Base-by-base conservation (phyloP, 345 rosid species). In the Murraya paniculata region DNA sequence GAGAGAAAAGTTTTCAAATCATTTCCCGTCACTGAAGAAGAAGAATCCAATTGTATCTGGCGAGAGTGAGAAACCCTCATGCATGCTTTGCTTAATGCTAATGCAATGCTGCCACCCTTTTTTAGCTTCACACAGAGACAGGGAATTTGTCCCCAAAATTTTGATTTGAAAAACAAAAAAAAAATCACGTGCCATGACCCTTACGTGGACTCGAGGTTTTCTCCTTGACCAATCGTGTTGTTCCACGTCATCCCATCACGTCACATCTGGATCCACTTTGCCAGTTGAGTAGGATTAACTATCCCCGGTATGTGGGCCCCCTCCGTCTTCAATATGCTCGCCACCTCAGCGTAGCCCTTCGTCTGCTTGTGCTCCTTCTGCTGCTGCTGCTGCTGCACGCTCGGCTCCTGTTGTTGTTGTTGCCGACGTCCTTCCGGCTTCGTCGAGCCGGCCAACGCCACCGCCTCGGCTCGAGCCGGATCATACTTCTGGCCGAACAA, bases 231-330 rank as follows among this genome's bases (percentile, higher is more conserved):
- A 78, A 36, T 77, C 27, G 18, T 1, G n/a, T 27, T 5, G 25
- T 9, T 57, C 75, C 82, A 78, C 79, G 77, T 74, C 21, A 7
- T 30, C 2, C 25, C 64, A 18, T 45, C 78, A 73, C 73, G 77
- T 87, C 87, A 93, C 93, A 83, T 88, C 71, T 85, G 86, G 71
- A 92, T 88, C 98, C 98, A 92, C 55, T 89, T 81, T 9, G 91
- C 87, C 31, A 92, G 90, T 19, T 92, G 93, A 69, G 83, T 79
- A 36, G 96, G 97, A 80, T 94, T 94, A 38, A 94, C 87, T 27
- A 94, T 77, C 60, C 92, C 93, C 0, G 93, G 91, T 0, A 94
- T 85, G 78, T 92, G 93, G 87, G 79, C 80, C 76, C 91, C 94
- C 1, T 88, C 85, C 0, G 73, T 77, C 85, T 86, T 90, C 82